Conservation (phyloP, 2,329 filamentous ascomycete genomes). For the Pyrenophora teres region DNA sequence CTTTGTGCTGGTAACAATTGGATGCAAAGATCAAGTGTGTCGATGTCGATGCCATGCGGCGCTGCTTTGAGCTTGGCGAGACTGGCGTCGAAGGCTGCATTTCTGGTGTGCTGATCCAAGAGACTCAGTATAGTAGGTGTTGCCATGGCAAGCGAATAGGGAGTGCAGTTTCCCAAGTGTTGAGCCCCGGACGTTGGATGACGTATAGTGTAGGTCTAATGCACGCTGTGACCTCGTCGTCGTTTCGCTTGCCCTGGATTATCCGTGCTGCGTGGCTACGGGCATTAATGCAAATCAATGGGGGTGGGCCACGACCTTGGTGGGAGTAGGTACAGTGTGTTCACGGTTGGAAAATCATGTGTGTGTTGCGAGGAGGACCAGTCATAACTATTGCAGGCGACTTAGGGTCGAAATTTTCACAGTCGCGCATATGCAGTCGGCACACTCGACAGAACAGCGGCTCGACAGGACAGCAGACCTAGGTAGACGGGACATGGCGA, state of each 20-base stretch:
- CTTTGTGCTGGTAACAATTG: conserved; percentile 20
- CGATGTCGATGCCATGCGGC: conserved; percentile 21
- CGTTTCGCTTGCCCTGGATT: background rate
- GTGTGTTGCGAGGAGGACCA: background rate
- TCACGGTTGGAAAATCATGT: no score
- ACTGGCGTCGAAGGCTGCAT: conserved; percentile 29
- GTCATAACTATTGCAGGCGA: background rate
- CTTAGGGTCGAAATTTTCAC: background rate
- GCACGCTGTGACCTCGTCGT: no score
- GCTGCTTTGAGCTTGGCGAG: conserved; percentile 24
- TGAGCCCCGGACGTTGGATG: no score
- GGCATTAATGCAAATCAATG: no score
- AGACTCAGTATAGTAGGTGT: conserved; percentile 18
- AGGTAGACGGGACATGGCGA: no score
- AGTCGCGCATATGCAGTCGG: no score
- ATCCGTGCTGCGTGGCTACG: background rate
- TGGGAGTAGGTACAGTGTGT: no score
- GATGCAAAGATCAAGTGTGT: conserved; percentile 29
- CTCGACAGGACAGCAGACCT: no score
- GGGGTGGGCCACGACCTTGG: no score
- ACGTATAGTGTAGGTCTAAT: no score
- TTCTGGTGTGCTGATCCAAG: conserved; percentile 25
- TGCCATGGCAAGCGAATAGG: background rate
- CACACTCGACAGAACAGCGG: no score
- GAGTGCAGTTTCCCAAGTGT: no score